Base-by-base conservation (phyloP, 2,329 filamentous ascomycete species). In the Pseudocercospora macadamiae region DNA sequence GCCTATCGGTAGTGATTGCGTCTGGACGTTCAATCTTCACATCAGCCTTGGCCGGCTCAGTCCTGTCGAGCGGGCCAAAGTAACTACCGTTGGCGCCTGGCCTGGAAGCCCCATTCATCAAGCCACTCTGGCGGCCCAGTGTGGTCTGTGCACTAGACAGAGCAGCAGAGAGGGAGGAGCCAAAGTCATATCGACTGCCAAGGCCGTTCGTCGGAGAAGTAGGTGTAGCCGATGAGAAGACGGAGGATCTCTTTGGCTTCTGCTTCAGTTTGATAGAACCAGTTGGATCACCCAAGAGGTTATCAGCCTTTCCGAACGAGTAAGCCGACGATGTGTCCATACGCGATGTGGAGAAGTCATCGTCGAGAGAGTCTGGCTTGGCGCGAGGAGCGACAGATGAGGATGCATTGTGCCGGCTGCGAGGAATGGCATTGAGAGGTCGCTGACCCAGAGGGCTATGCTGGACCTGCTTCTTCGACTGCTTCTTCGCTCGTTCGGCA, bases 111-210 rank as follows among this genome's bases (percentile, higher is more conserved):
- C 48, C 36, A 49, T 64, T 67, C 64, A 76, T 76, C 52, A 80
- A 65, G 63, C 74, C 78, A 76, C 82, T 83, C 70, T 80, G 78
- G 73, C 86, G 84, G 63, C 82, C 79, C 64, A 84, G 77, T 12
- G 81, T 80, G 64, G 86, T 86, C 71, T 90, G 89, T 47, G 89
- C 87, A 25, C 85, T 87, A 70, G 88, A 86, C 72, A 93, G 89
- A 10, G 91, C 92, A 52, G 92, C 91, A 54, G 84, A 88, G 26
- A 97, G 82, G 0, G 95, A 97, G n/a, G 91, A 91, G 61, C 90
- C 88, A 74, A 99, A 97, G 77, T 97, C 93, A 74, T 99, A 99
- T 54, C 95, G 89, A 75, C 93, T 93, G 47, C 91, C 90, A 36
- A 75, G 68, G n/a, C 71, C 71, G 74, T 97, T 97, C 16, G 88